Percentiles rank a stretch among this genome's conserved stretches.
Evolutionary conservation across 2,329 filamentous ascomycete species (phyloP).

Genomic region (Aspergillus proliferans): DNA sequence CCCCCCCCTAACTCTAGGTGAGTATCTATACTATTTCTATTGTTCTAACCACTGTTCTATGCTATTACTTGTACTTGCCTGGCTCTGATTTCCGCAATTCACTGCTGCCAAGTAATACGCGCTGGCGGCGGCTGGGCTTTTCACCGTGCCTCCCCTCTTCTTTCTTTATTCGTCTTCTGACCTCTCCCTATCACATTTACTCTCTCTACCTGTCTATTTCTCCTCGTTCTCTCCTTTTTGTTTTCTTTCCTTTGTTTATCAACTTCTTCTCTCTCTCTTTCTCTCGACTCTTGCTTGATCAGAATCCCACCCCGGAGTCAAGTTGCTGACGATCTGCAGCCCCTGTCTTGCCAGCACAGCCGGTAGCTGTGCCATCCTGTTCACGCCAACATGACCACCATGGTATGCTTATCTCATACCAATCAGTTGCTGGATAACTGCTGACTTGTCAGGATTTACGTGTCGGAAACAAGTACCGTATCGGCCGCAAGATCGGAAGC

Average conservation of each 20-base stretch:
- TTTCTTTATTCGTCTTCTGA: neutral
- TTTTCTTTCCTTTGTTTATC: conserved; percentile 1
- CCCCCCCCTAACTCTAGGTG: too few species aligned
- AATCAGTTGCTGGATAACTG: neutral
- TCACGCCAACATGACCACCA: conserved; percentile 31
- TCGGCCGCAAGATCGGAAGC: conserved; percentile 97
- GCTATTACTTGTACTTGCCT: neutral
- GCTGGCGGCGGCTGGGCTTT: conserved; percentile 11
- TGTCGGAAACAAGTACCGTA: conserved; percentile 99
- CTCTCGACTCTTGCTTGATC: neutral
- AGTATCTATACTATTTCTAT: too few species aligned
- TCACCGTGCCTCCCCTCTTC: neutral
- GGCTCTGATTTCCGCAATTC: neutral
- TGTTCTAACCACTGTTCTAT: neutral
- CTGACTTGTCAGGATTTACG: conserved; percentile 75
- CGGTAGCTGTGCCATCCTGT: conserved; percentile 22
- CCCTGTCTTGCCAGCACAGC: conserved; percentile 17
- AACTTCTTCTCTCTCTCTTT: neutral
- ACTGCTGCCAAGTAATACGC: conserved; percentile 11
- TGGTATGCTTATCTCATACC: conserved; percentile 20
- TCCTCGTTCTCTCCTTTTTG: conserved; percentile 1
- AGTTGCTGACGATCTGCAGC: conserved; percentile 11
- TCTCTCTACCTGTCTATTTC: too few species aligned
- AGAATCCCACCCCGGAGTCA: neutral
- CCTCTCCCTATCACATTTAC: neutral